These are phyloP conservation scores for Hyaloscypha hepaticicola DNA, from an alignment of 495 filamentous ascomycete genomes.

Conservation along the genomic window DNA sequence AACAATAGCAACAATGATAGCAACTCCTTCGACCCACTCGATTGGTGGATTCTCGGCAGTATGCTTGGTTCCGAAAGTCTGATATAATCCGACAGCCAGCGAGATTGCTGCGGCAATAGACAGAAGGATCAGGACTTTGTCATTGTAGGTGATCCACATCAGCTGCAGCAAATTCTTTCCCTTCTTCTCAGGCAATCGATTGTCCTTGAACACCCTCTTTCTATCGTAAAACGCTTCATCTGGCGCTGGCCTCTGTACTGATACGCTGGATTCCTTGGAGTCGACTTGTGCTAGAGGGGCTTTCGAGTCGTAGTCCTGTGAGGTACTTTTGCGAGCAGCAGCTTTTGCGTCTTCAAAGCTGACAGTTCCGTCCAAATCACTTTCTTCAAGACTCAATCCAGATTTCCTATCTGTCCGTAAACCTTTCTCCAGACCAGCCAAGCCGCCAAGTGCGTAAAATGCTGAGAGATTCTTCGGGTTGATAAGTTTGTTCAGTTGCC, in stretches of 20 bases:
- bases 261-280: conserved; percentile 18
- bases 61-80: conserved; percentile 47
- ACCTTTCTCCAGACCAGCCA: conserved; percentile 73
- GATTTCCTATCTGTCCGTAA: conserved; percentile 64
- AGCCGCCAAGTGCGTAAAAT: conserved; percentile 75
- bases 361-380: conserved; percentile 58
- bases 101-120: conserved; percentile 79
- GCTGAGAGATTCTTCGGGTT: conserved; percentile 81
- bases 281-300: conserved; percentile 19
- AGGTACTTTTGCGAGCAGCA: conserved; percentile 13
- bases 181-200: conserved; percentile 71
- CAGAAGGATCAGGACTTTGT: conserved; percentile 80
- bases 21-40: conserved; percentile 77
- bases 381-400: conserved; percentile 78
- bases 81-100: conserved; percentile 72
- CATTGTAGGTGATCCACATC: conserved; percentile 85
- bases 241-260: conserved; percentile 6
- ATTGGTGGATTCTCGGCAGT: conserved; percentile 52
- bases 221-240: conserved; percentile 36
- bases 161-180: conserved; percentile 68
- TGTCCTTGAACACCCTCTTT: conserved; percentile 70
- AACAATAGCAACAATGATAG: conserved; percentile 68
- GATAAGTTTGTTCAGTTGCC: conserved; percentile 73
- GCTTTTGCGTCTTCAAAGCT: conserved; percentile 57
- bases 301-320: conserved; percentile 18